phyloP scores from a whole-genome alignment of 2,329 filamentous ascomycete genomes.

The Nemania sp. region DNA sequence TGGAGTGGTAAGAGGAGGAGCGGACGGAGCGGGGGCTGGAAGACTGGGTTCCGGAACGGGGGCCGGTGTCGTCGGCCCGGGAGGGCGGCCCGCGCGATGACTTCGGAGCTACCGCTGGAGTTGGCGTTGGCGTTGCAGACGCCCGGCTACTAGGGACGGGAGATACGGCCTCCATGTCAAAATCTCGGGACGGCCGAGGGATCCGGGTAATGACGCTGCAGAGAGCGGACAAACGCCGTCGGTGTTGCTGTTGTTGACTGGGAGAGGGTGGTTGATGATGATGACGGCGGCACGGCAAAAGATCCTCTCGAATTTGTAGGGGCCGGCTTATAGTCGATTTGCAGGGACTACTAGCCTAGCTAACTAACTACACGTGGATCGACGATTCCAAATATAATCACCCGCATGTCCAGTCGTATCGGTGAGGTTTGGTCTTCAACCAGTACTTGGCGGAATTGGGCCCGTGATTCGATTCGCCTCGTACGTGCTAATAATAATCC shows the following conservation, averaged over 20 bases:
- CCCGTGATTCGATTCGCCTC: background rate
- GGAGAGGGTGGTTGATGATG: conserved; percentile 27
- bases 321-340: conserved; percentile 15
- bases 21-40: conserved; percentile 11
- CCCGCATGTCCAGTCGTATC: background rate
- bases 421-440: background rate
- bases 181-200: conserved; percentile 71
- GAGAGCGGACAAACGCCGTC: conserved; percentile 64
- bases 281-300: conserved; percentile 21
- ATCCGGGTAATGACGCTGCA: conserved; percentile 81
- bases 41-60: background rate
- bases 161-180: conserved; percentile 82
- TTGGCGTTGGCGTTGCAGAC: conserved; percentile 77
- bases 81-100: background rate
- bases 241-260: conserved; percentile 21
- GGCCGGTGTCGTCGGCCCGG: background rate
- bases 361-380: background rate
- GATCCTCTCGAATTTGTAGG: background rate
- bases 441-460: background rate
- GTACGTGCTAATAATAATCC: conserved; percentile 2
- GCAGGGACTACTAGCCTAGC: too few species aligned
- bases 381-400: background rate
- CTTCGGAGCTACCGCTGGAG: conserved; percentile 58
- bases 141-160: conserved; percentile 78
- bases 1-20: conserved; percentile 16